These are phyloP conservation scores for Lodderomyces theae DNA, from an alignment of 1,139 yeast species.

Conservation along the genomic window DNA sequence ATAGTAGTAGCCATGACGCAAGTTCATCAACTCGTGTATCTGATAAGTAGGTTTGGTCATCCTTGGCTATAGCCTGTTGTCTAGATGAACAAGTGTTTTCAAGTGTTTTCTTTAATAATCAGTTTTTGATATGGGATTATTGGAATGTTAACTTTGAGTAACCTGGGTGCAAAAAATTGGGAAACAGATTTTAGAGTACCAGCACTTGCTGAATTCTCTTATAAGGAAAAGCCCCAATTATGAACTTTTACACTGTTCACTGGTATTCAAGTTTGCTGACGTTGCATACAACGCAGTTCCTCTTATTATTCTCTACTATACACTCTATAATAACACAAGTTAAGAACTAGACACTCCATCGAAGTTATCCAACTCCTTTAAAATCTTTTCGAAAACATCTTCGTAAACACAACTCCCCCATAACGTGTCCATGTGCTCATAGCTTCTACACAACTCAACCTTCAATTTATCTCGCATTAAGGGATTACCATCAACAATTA, in stretches of 20 bases:
- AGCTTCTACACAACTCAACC: constrained; percentile 23
- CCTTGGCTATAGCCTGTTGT: no score
- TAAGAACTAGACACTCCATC: background rate
- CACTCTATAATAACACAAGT: background rate
- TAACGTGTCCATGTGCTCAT: constrained; percentile 38
- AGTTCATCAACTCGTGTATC: constrained; percentile 5
- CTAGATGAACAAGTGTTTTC: no score
- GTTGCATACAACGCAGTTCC: no score
- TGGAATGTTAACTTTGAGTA: background rate
- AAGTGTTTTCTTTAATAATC: background rate
- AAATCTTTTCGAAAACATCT: constrained; percentile 23
- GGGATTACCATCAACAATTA: constrained; percentile 26
- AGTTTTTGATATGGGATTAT: background rate
- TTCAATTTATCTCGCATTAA: constrained; percentile 25
- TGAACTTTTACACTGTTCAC: no score
- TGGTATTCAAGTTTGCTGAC: no score
- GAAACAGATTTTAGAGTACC: no score
- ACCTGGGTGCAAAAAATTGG: constrained; percentile 1
- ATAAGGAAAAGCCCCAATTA: no score
- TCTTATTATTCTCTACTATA: no score
- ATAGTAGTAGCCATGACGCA: constrained; percentile 9
- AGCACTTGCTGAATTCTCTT: no score
- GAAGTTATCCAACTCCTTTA: constrained; percentile 13
- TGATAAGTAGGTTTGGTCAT: constrained; percentile 9
- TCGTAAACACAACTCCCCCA: constrained; percentile 33